A percentile compares a stretch with the other conserved stretches of the same genome.
Evolutionary conservation across 2,329 filamentous ascomycete genomes (phyloP).

Genomic region (Colletotrichum sp.): DNA sequence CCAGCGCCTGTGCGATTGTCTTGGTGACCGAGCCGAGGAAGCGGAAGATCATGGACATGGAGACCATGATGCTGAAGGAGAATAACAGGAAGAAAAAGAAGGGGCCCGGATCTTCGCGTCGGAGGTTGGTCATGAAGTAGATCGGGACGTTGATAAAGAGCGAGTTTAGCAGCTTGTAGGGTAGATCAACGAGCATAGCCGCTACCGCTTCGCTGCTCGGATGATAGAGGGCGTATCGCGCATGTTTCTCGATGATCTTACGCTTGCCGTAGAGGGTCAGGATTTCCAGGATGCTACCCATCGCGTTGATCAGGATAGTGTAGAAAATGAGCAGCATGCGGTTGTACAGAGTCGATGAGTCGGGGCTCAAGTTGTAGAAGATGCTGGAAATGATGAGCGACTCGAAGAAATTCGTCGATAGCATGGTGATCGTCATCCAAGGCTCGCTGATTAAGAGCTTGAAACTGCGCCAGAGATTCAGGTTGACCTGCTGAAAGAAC

Average conservation of each 20-base stretch:
- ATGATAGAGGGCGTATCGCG: slow-evolving; percentile 34
- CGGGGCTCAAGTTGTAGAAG: slow-evolving; percentile 49
- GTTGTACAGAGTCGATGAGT: slow-evolving; percentile 47
- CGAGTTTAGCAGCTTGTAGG: slow-evolving; percentile 45
- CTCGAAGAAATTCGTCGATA: slow-evolving; percentile 50
- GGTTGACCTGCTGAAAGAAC: slow-evolving; percentile 46
- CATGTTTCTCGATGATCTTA: slow-evolving; percentile 29
- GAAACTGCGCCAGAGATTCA: slow-evolving; percentile 45
- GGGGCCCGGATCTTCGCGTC: slow-evolving; percentile 51
- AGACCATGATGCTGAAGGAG: slow-evolving; percentile 49
- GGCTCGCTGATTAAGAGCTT: slow-evolving; percentile 44
- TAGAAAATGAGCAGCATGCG: slow-evolving; percentile 56
- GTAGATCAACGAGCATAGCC: slow-evolving; percentile 2
- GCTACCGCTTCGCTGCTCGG: slow-evolving; percentile 23
- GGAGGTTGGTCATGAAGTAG: slow-evolving; percentile 69
- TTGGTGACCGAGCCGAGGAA: slow-evolving; percentile 53
- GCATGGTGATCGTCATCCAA: slow-evolving; percentile 39
- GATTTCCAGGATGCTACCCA: slow-evolving; percentile 38
- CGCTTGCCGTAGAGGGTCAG: slow-evolving; percentile 26
- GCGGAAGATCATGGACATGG: slow-evolving; percentile 56
- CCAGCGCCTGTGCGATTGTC: slow-evolving; percentile 56
- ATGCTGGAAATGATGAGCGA: slow-evolving; percentile 57
- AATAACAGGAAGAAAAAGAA: slow-evolving; percentile 60
- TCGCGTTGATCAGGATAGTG: slow-evolving; percentile 57
- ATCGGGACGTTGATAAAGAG: slow-evolving; percentile 65